A percentile compares a stretch with the other conserved stretches of the same genome.
These are phyloP conservation scores for Draba incana DNA, from an alignment of 345 rosid genomes.

Conservation along the genomic window DNA sequence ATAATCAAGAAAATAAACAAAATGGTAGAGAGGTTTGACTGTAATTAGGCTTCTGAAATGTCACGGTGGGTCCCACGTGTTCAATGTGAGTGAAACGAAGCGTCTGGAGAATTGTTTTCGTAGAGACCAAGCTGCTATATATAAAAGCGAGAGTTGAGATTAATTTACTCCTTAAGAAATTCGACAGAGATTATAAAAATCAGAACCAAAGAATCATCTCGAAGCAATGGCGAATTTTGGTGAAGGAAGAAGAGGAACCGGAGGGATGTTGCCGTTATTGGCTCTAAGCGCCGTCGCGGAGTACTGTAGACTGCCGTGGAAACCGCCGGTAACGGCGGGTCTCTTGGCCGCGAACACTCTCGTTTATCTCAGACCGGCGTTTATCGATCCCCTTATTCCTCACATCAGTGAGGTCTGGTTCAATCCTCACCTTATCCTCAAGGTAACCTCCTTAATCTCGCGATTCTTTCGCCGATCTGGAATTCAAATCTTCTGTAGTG, in stretches of 20 bases:
- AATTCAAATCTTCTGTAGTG: neutral
- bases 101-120: constrained; percentile 39
- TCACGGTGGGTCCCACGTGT: constrained; percentile 28
- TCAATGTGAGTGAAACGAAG: constrained; percentile 15
- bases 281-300: constrained; percentile 73
- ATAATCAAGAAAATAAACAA: neutral
- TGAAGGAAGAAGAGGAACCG: constrained; percentile 45
- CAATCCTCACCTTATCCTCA: constrained; percentile 84
- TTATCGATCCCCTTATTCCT: constrained; percentile 64
- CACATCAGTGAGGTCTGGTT: constrained; percentile 73
- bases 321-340: constrained; percentile 90
- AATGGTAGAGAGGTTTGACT: too few relatives aligned
- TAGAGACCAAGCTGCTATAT: constrained; percentile 22
- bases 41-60: neutral
- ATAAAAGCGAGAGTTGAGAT: neutral
- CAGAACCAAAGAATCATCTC: constrained; percentile 17
- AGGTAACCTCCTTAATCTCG: constrained; percentile 49
- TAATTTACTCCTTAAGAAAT: neutral
- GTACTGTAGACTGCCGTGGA: constrained; percentile 80
- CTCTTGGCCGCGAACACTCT: constrained; percentile 79
- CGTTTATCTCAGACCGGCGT: constrained; percentile 70
- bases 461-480: neutral
- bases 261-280: constrained; percentile 77
- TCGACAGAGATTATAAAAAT: neutral
- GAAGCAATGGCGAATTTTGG: constrained; percentile 40